A percentile compares a stretch with the other conserved stretches of the same genome.
Evolutionary conservation across 805 yeast species (phyloP).

Genomic region (Yamadazyma paraphyllophila): DNA sequence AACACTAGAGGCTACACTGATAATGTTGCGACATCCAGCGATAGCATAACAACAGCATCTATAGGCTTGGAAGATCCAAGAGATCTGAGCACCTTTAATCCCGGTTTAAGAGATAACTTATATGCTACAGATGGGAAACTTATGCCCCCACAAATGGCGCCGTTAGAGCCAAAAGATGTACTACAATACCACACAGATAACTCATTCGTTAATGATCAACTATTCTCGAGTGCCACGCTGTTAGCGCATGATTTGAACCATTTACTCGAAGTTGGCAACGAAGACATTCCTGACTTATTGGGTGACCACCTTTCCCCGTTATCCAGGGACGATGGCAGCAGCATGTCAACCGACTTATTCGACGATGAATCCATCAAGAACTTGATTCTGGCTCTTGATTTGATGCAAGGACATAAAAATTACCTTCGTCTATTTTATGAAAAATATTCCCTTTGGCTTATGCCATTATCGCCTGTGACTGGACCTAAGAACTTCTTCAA

Average conservation of each 20-base stretch:
- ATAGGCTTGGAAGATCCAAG: no score
- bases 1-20: neutral
- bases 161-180: neutral
- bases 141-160: neutral
- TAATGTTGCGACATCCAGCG: neutral
- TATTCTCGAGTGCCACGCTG: conserved; percentile 13
- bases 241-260: conserved; percentile 14
- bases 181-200: neutral
- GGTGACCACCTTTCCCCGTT: neutral
- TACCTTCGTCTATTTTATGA: conserved; percentile 17
- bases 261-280: conserved; percentile 9
- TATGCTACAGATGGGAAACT: no score
- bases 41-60: neutral
- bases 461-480: conserved; percentile 16
- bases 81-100: no score
- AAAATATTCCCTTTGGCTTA: conserved; percentile 17
- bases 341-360: conserved; percentile 2
- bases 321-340: neutral
- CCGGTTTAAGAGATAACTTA: no score
- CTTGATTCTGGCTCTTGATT: conserved; percentile 11
- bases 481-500: conserved; percentile 16
- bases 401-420: conserved; percentile 16
- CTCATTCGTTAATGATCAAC: conserved; percentile 5
- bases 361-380: conserved; percentile 11
- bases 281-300: conserved; percentile 10